phyloP scores from a whole-genome alignment of 768 basidiomycete genomes.

The Leccinum obscurum region DNA sequence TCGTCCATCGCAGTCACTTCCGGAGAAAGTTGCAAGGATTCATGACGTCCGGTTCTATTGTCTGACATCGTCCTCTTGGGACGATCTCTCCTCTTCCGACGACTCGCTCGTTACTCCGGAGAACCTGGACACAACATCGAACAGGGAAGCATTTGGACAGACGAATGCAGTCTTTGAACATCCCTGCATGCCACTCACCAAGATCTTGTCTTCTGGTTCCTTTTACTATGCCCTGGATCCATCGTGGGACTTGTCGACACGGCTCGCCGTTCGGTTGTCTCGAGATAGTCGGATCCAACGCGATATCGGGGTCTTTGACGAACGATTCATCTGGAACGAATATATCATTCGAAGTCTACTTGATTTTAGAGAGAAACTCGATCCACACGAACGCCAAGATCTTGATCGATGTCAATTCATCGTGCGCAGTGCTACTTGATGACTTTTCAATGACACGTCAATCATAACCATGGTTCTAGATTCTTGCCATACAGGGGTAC shows the following conservation, averaged over 20 bases:
- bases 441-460: constrained; percentile 8
- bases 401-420: constrained; percentile 86
- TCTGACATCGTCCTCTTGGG: constrained; percentile 82
- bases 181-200: constrained; percentile 85
- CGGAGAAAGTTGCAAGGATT: constrained; percentile 78
- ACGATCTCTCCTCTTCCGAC: constrained; percentile 58
- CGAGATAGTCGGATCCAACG: constrained; percentile 44
- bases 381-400: constrained; percentile 63
- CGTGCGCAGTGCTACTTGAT: constrained; percentile 45
- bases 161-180: constrained; percentile 72
- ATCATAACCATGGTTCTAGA: constrained; percentile 39
- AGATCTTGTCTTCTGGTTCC: constrained; percentile 86
- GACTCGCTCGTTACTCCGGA: constrained; percentile 63
- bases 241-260: constrained; percentile 87
- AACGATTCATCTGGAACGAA: constrained; percentile 94
- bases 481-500: constrained; percentile 93
- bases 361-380: constrained; percentile 81
- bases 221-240: constrained; percentile 90
- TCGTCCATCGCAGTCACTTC: constrained; percentile 52
- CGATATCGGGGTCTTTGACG: constrained; percentile 69
- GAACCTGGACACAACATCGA: constrained; percentile 43
- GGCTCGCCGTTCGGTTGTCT: constrained; percentile 69
- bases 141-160: constrained; percentile 47
- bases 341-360: constrained; percentile 85
- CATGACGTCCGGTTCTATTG: constrained; percentile 90